Percentiles rank a stretch among this genome's conserved stretches.
These are phyloP conservation scores for Emericellopsis cladophorae DNA, from an alignment of 2,329 filamentous ascomycete genomes.

Conservation along the genomic window DNA sequence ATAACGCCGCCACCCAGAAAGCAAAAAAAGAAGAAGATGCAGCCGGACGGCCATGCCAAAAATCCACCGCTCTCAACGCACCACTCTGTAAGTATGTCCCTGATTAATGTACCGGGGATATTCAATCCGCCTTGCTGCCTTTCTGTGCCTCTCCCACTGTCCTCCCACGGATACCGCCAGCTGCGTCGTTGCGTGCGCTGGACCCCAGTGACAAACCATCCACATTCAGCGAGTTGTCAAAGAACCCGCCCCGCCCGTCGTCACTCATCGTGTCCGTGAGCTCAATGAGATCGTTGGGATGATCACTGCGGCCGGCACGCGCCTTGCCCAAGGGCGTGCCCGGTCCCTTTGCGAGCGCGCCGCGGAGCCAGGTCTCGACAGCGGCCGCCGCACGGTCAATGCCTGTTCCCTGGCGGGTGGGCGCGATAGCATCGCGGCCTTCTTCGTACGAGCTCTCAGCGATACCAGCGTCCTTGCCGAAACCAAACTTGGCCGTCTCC, in stretches of 20 bases:
- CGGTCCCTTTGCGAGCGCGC: conserved; percentile 56
- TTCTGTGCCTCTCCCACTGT: background rate
- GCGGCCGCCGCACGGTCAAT: conserved; percentile 78
- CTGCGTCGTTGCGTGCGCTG: conserved; percentile 21
- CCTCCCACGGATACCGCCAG: background rate
- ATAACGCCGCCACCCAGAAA: background rate
- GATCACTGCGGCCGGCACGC: conserved; percentile 12
- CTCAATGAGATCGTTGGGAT: conserved; percentile 56
- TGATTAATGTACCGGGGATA: background rate
- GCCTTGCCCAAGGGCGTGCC: conserved; percentile 33
- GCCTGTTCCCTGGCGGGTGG: conserved; percentile 34
- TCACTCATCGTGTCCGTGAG: conserved; percentile 50
- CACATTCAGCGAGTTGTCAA: background rate
- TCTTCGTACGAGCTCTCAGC: conserved; percentile 39
- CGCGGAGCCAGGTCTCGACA: conserved; percentile 82
- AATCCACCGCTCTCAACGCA: background rate
- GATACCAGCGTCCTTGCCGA: conserved; percentile 28
- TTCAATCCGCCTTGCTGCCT: background rate
- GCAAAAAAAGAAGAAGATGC: background rate
- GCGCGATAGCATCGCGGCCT: conserved; percentile 25
- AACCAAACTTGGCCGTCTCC: conserved; percentile 45
- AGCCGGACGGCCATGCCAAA: background rate
- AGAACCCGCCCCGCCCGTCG: conserved; percentile 25
- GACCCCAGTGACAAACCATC: conserved; percentile 10
- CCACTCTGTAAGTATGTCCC: background rate